Evolutionary conservation across 2,329 filamentous ascomycete species (phyloP), one percentile per base, ranked within the genome.

Genomic region (Beauveria medogensis): DNA sequence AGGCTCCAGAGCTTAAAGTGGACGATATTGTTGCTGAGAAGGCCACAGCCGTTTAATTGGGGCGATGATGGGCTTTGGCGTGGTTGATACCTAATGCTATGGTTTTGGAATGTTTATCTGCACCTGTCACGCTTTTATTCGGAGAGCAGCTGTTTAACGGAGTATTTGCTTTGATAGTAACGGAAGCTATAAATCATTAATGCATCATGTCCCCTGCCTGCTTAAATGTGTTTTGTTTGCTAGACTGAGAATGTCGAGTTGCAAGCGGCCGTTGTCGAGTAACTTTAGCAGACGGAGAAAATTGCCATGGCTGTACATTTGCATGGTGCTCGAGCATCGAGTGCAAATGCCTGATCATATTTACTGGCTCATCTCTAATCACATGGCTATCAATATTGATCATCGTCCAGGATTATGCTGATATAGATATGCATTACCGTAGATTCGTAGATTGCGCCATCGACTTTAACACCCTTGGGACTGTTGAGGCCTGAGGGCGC

Each of bases 61-160:
- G 2, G 8, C 14, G 10, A 22, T 16, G 48, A 8, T 5, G 37
- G 22, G 56, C 22, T 50, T 46, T 54, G 46, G 47, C 8, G 34
- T 53, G 37, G n/a, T 44, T 56, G 59, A 61, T 61, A 57, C 52
- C 53, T 30, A 40, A 46, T 46, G 46, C 6, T 34, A 26, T 14
- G 26, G 34, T 24, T 55, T 50, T 18, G 30, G 20, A 37, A 50
- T 43, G 44, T 30, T 47, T 61, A 22, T 52, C n/a, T 61, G 47
- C 28, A 50, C 34, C 37, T 59, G 56, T 10, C 44, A 37, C 10
- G 41, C 52, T 52, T 59, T 59, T 22, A n/a, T 52, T 34, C 46
- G 47, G 47, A 52, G 56, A 18, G 28, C 50, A 37, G 28, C 20
- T 52, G n/a, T 52, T 52, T 24, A 40, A 63, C 67, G 55, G 28